These are phyloP conservation scores for Dichotomopilus funicola DNA, from an alignment of 2,329 filamentous ascomycete genomes.

Conservation along the genomic window DNA sequence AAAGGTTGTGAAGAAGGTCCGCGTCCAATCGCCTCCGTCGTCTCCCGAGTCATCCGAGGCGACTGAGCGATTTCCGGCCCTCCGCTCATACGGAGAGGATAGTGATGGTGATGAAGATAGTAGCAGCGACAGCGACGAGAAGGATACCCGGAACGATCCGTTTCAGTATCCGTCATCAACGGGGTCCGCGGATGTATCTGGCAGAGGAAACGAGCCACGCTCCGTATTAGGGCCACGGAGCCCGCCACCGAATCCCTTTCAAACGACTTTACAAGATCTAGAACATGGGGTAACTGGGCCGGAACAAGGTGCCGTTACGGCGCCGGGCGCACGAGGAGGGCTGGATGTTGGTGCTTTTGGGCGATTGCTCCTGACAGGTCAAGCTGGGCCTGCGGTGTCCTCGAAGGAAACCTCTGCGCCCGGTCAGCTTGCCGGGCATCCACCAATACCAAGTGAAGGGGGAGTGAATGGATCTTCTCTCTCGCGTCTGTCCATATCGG, in stretches of 20 bases:
- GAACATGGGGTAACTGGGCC: constrained; percentile 34
- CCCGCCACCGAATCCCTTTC: constrained; percentile 47
- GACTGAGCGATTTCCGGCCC: constrained; percentile 28
- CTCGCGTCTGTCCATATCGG: constrained; percentile 53
- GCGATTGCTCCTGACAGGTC: constrained; percentile 67
- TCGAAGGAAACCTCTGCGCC: neutral
- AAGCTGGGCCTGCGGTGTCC: constrained; percentile 33
- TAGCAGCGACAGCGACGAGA: constrained; percentile 22
- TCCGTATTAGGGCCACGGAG: constrained; percentile 24
- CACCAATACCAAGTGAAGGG: constrained; percentile 24
- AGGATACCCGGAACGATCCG: constrained; percentile 28
- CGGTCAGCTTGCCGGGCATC: constrained; percentile 23
- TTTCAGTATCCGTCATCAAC: constrained; percentile 26
- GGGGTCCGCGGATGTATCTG: constrained; percentile 25
- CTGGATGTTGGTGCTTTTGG: constrained; percentile 76
- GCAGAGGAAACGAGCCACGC: constrained; percentile 24
- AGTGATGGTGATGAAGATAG: constrained; percentile 14
- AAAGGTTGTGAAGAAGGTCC: constrained; percentile 61
- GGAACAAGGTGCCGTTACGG: constrained; percentile 29
- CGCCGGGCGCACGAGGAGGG: constrained; percentile 36
- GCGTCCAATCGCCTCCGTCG: constrained; percentile 58
- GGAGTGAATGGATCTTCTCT: constrained; percentile 52
- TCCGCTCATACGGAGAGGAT: constrained; percentile 25
- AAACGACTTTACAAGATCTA: constrained; percentile 47
- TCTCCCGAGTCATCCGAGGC: constrained; percentile 45